These are phyloP conservation scores for Puccinia polysora DNA, from an alignment of 1,284 basidiomycete genomes.

Conservation along the genomic window DNA sequence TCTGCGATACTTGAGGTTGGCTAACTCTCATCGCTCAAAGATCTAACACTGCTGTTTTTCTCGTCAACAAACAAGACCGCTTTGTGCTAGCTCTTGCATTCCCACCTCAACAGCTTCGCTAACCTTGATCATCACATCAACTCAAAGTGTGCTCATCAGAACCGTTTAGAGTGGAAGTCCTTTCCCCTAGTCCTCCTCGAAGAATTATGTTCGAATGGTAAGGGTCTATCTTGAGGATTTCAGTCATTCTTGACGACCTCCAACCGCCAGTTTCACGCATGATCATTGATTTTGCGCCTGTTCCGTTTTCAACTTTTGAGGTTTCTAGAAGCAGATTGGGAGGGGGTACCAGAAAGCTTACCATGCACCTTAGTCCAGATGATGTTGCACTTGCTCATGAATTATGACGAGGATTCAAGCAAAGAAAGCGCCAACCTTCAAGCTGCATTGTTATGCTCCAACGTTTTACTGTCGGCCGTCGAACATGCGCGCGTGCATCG, in stretches of 20 bases:
- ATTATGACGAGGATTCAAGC: background rate
- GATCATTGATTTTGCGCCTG: too few species aligned
- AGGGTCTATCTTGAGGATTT: background rate
- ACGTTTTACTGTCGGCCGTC: constrained; percentile 1
- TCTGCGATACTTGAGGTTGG: constrained; percentile 17
- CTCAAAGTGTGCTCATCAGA: constrained; percentile 5
- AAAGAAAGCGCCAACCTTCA: constrained; percentile 10
- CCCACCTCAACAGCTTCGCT: too few species aligned
- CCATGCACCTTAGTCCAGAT: constrained; percentile 23
- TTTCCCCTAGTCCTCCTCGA: constrained; percentile 23
- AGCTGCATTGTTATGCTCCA: background rate
- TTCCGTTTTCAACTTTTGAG: too few species aligned
- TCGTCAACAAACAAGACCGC: too few species aligned
- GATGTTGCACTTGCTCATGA: constrained; percentile 7
- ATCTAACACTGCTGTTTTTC: background rate
- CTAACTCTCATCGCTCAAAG: background rate
- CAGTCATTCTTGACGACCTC: too few species aligned
- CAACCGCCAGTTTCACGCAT: too few species aligned
- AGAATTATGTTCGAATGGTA: constrained; percentile 10
- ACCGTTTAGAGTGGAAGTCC: constrained; percentile 23
- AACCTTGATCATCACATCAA: too few species aligned
- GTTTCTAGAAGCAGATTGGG: constrained; percentile 19
- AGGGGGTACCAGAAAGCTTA: constrained; percentile 4
- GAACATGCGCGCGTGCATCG: background rate
- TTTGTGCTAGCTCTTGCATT: too few species aligned